A percentile compares a stretch with the other conserved stretches of the same genome.
Conservation (phyloP, 345 rosid species). For the Tarenaya hassleriana region DNA sequence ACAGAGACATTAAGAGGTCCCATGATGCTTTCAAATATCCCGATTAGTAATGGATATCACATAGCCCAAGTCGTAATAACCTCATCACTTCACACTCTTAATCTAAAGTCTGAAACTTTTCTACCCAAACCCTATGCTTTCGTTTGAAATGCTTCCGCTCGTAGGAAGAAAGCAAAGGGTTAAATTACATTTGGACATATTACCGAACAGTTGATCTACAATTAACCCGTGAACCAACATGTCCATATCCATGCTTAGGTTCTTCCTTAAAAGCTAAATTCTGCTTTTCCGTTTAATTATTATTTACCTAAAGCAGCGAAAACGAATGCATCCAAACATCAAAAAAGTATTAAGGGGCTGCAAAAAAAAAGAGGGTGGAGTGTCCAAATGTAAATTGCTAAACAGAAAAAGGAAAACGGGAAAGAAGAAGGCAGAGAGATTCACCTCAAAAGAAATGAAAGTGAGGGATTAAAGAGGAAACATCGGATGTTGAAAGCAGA, state of each 20-base stretch:
- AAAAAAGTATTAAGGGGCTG: slow-evolving; percentile 20
- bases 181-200: slow-evolving; percentile 12
- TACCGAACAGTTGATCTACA: slow-evolving; percentile 18
- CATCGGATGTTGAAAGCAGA: slow-evolving; percentile 42
- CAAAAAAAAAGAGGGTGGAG: slow-evolving; percentile 24
- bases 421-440: slow-evolving; percentile 19
- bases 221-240: slow-evolving; percentile 21
- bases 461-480: slow-evolving; percentile 31
- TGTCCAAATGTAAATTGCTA: slow-evolving; percentile 33
- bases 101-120: neutral
- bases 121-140: neutral
- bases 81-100: neutral
- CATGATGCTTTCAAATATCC: neutral
- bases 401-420: slow-evolving; percentile 21
- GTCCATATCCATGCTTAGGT: neutral
- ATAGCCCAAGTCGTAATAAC: neutral
- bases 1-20: neutral
- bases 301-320: slow-evolving; percentile 14
- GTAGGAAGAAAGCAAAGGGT: slow-evolving; percentile 7
- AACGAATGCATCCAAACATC: slow-evolving; percentile 33
- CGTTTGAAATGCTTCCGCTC: slow-evolving; percentile 1
- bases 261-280: slow-evolving; percentile 21
- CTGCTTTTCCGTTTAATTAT: slow-evolving; percentile 1
- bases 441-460: slow-evolving; percentile 67
- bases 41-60: neutral